Evolutionary conservation across 495 filamentous ascomycete genomes (phyloP).

Genomic region (Aspergillus leporis): DNA sequence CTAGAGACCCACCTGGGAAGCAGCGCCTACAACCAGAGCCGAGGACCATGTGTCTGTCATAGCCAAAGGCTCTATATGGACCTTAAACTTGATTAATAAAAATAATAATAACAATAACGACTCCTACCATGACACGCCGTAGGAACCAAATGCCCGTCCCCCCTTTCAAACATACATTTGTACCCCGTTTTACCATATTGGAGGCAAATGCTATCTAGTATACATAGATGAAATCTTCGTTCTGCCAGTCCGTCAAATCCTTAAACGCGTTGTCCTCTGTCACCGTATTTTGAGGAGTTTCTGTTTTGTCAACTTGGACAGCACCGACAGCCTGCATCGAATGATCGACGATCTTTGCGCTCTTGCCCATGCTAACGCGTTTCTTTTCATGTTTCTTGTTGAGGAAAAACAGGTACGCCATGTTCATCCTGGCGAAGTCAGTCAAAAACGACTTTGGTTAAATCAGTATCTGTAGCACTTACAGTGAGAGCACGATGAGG

Average conservation of each 20-base stretch:
- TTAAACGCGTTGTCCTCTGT: slow-evolving; percentile 52
- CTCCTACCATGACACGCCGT: too few species aligned
- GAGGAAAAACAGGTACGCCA: slow-evolving; percentile 45
- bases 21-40: too few species aligned
- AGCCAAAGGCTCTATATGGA: too few species aligned
- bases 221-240: slow-evolving; percentile 62
- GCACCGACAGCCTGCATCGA: slow-evolving; percentile 43
- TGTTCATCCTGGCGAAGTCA: slow-evolving; percentile 32
- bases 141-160: too few species aligned
- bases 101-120: too few species aligned
- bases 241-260: slow-evolving; percentile 55
- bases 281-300: slow-evolving; percentile 40
- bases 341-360: slow-evolving; percentile 37
- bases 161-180: neutral
- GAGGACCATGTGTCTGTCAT: too few species aligned
- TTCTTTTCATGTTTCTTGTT: slow-evolving; percentile 53
- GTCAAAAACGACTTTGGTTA: neutral
- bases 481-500: slow-evolving; percentile 47
- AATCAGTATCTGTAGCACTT: slow-evolving; percentile 19
- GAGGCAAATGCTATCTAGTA: slow-evolving; percentile 37
- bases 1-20: too few species aligned
- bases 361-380: slow-evolving; percentile 52
- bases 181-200: neutral
- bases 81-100: neutral
- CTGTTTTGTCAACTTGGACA: slow-evolving; percentile 41